These are phyloP conservation scores for Boletus sensibilis DNA, from an alignment of 768 basidiomycete species.

Conservation along the genomic window DNA sequence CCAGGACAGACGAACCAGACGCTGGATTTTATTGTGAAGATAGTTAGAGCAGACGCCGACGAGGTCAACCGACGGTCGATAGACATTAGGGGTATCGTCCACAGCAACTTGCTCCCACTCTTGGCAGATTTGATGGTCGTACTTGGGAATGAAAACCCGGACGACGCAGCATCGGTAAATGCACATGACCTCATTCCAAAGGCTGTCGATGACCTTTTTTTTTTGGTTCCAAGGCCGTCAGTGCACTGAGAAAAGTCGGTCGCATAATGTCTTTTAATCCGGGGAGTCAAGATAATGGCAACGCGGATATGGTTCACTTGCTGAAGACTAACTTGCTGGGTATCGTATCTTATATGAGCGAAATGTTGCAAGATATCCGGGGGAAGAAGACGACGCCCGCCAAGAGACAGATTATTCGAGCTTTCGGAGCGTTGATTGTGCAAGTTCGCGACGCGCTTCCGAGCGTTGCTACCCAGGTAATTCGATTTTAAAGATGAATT, in stretches of 20 bases:
- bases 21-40: constrained; percentile 58
- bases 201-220: constrained; percentile 36
- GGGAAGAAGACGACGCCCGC: constrained; percentile 67
- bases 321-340: constrained; percentile 80
- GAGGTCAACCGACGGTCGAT: constrained; percentile 34
- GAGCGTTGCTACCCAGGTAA: constrained; percentile 84
- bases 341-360: constrained; percentile 80
- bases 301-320: constrained; percentile 51
- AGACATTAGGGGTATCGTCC: constrained; percentile 52
- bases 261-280: constrained; percentile 28
- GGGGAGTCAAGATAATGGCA: constrained; percentile 27
- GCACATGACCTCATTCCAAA: not conserved
- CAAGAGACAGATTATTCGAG: constrained; percentile 78
- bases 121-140: constrained; percentile 74
- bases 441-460: constrained; percentile 70
- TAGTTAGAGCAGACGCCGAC: constrained; percentile 49
- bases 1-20: constrained; percentile 56
- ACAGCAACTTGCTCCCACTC: constrained; percentile 65
- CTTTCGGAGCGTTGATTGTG: constrained; percentile 69
- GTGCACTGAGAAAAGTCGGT: constrained; percentile 47
- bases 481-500: constrained; percentile 14
- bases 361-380: constrained; percentile 79
- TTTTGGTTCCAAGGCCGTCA: constrained; percentile 45
- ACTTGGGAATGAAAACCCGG: constrained; percentile 66
- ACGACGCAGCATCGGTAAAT: constrained; percentile 45